Percentiles rank a stretch among this genome's conserved stretches.
These are phyloP conservation scores for Quercus gilva DNA, from an alignment of 306 rosid species.

Conservation along the genomic window DNA sequence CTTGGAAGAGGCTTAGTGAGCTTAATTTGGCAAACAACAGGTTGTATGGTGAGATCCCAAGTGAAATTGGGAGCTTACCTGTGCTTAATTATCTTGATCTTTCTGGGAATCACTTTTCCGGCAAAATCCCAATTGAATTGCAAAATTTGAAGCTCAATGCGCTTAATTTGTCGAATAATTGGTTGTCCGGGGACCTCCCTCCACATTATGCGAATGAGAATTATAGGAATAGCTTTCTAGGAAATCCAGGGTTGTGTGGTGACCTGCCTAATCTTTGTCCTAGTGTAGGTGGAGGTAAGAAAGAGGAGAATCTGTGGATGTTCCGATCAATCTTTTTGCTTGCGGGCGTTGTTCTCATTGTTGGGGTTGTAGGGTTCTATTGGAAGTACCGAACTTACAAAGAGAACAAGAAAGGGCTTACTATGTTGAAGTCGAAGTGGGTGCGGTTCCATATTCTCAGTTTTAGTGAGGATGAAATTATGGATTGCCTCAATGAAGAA, in stretches of 20 bases:
- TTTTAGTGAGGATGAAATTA: constrained; percentile 62
- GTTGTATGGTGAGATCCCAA: constrained; percentile 51
- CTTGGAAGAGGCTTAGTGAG: constrained; percentile 52
- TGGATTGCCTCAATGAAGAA: constrained; percentile 56
- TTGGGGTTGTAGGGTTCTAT: constrained; percentile 62
- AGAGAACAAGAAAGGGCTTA: constrained; percentile 43
- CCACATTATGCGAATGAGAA: constrained; percentile 49
- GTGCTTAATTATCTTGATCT: constrained; percentile 83
- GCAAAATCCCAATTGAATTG: constrained; percentile 58
- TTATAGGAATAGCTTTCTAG: constrained; percentile 58
- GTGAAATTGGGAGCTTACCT: constrained; percentile 53
- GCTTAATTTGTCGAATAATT: constrained; percentile 61
- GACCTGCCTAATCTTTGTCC: constrained; percentile 52
- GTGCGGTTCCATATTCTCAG: constrained; percentile 70
- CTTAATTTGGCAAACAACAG: constrained; percentile 63
- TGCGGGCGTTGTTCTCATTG: constrained; percentile 53
- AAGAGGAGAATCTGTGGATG: constrained; percentile 36
- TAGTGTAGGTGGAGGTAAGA: constrained; percentile 29
- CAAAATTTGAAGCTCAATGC: constrained; percentile 67
- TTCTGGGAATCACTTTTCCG: constrained; percentile 49
- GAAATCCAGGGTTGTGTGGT: constrained; percentile 61
- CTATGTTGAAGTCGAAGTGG: constrained; percentile 60
- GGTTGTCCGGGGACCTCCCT: constrained; percentile 59
- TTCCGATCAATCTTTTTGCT: constrained; percentile 51
- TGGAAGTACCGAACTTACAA: constrained; percentile 47